These are phyloP conservation scores for Mucor plumbeus DNA, from an alignment of 371 early-diverging fungal species.

Conservation along the genomic window DNA sequence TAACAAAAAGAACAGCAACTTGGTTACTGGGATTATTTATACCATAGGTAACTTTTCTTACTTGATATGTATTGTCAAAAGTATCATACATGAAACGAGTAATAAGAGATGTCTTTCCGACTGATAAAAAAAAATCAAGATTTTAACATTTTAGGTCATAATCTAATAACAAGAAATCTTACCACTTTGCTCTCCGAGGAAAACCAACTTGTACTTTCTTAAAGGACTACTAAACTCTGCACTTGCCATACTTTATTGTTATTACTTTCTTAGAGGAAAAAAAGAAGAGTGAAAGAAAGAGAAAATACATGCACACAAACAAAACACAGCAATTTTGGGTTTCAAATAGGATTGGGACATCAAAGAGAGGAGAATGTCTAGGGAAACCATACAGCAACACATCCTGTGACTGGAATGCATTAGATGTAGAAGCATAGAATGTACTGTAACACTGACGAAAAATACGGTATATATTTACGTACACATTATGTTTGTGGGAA, in stretches of 20 bases:
- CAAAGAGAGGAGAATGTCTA: background rate
- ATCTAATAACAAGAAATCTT: slow-evolving; percentile 17
- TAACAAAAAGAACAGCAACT: slow-evolving; percentile 29
- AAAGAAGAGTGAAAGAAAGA: slow-evolving; percentile 14
- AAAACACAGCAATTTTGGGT: background rate
- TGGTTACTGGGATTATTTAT: background rate
- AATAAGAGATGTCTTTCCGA: slow-evolving; percentile 98
- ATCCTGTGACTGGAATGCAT: background rate
- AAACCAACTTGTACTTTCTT: slow-evolving; percentile 87
- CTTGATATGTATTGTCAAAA: slow-evolving; percentile 95
- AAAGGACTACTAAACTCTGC: slow-evolving; percentile 62
- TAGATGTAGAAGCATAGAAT: background rate
- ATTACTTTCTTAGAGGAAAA: slow-evolving; percentile 11
- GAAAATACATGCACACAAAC: background rate
- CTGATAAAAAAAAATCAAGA: slow-evolving; percentile 42
- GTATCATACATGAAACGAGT: slow-evolving; percentile 98
- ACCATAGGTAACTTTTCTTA: slow-evolving; percentile 27
- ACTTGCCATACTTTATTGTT: slow-evolving; percentile 29
- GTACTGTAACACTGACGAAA: background rate
- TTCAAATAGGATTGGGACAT: background rate
- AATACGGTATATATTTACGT: background rate
- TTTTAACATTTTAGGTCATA: slow-evolving; percentile 2
- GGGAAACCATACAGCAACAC: background rate
- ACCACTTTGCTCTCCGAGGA: slow-evolving; percentile 96
- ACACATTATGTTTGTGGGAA: background rate